Evolutionary conservation across 495 filamentous ascomycete genomes (phyloP), one percentile per base, ranked within the genome.

Genomic region (Trichoderma parareesei): DNA sequence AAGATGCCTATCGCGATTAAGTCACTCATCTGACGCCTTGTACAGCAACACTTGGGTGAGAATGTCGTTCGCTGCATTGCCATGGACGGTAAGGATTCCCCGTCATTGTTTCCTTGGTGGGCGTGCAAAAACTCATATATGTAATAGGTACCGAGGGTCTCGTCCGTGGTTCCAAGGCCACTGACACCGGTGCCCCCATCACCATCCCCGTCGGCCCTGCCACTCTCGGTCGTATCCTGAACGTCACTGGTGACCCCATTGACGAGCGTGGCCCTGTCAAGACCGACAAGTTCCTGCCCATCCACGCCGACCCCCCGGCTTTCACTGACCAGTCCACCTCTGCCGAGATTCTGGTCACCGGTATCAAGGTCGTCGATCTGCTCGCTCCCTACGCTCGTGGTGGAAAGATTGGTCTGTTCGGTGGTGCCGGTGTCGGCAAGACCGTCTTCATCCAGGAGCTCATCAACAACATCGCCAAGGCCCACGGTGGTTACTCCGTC

Each of bases 381-480:
- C 85, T 98, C 71, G 94, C 94, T 75, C 94, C 94, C 72, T 98
- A 98, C 79, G 94, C 94, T 81, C 94, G 94, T 93, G 94, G 94
- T 90, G 94, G 94, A 87, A 98, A 98, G 89, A 98, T 98, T 86
- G 94, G 94, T 90, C 95, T 98, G 75, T 98, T 98, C 83, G 94
- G 94, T 84, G 94, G 94, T 94, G 94, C 94, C 74, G 94, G 94
- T 94, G 94, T 98, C 84, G 94, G 94, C 81, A 98, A 98, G 90
- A 98, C 94, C 77, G 94, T 98, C 83, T 98, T 98, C 86, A 98
- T 98, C 78, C 94, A 98, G 86, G 94, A 98, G 84, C 82, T 98
- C 76, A 98, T 98, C 77, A 98, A 98, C 91, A 98, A 98, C 88
- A 97, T 98, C 75, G 94, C 94, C 82, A 98, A 98, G 87, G 94